Base-by-base conservation (phyloP, 2,329 filamentous ascomycete genomes). In the Fusarium siculi region DNA sequence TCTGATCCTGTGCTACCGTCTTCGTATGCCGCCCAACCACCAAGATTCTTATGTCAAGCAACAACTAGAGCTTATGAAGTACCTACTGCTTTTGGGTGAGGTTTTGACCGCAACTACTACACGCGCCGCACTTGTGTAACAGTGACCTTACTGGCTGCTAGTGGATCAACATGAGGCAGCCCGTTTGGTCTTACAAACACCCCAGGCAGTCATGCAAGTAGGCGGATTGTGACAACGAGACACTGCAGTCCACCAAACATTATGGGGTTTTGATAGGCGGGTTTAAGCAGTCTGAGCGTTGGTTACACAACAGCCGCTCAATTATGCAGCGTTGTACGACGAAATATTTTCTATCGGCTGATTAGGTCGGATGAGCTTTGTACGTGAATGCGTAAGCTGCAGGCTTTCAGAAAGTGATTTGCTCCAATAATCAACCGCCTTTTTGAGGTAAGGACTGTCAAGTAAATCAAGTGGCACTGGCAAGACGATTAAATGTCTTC, bases 111-210 rank as follows among this genome's bases (percentile, higher is more conserved):
- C 47, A 49, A 16, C 50, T 65, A 63, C 43, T 59, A 62, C 34
- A 59, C 55, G 56, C 36, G 64, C 57, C 57, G 53, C 62, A 60
- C 52, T 61, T 58, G 73, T 74, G 70, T 71, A 73, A 67, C 66
- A 34, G 64, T 58, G 21, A 25, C 47, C 36, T 54, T 18, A 21
- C 23, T 63, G 63, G 34, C 46, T 30, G 30, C 34, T 46, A 56
- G 61, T 63, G 59, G 52, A 70, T 47, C 34, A 30, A 40, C 23
- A 40, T 21, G 34, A 54, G 50, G 34, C 34, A 54, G 34, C 23
- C 25, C 19, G 15, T 40, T 49, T 53, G 30, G 46, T 58, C 36
- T 47, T 36, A 50, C 39, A 58, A 32, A 40, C 55, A 61, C 32
- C 54, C 53, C 32, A 21, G 19, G 49, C 32, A 43, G 30, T 42